Percentiles rank a stretch among this genome's conserved stretches.
Evolutionary conservation across 176 grass and related monocot genomes (phyloP).

Genomic region (Oryza coarctata): DNA sequence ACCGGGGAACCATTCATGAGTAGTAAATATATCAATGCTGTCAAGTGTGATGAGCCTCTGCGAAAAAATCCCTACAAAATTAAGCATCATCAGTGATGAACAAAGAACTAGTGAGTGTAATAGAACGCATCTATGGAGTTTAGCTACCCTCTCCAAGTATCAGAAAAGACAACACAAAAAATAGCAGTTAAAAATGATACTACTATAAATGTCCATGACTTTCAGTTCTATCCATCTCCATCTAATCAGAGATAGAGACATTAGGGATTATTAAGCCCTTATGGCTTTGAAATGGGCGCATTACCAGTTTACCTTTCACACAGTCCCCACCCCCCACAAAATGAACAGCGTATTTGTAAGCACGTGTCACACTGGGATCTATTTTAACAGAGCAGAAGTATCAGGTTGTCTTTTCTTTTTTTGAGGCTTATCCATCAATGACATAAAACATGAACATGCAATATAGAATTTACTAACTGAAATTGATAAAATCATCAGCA

Average conservation of each 20-base stretch:
- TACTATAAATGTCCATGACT: background rate
- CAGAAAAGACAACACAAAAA: background rate
- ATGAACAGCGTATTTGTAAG: background rate
- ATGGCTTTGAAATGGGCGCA: background rate
- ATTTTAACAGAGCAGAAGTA: background rate
- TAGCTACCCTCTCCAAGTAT: background rate
- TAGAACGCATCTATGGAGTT: background rate
- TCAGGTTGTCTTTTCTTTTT: background rate
- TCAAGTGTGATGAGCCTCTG: conserved; percentile 61
- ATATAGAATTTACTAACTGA: background rate
- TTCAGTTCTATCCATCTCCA: conserved; percentile 11
- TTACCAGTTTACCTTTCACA: background rate
- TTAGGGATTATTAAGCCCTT: background rate
- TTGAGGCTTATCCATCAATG: background rate
- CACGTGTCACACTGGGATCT: background rate
- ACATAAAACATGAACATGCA: background rate
- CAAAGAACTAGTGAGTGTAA: background rate
- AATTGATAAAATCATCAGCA: background rate
- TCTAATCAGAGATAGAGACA: background rate
- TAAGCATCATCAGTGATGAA: conserved; percentile 22
- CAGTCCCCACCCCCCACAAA: background rate
- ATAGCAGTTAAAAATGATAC: background rate
- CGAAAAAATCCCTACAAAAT: conserved; percentile 56
- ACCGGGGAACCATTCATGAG: conserved; percentile 50
- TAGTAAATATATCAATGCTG: conserved; percentile 71